Evolutionary conservation across 208 protist genomes (phyloP).

Genomic region (Jaenimonas drosophilae): DNA sequence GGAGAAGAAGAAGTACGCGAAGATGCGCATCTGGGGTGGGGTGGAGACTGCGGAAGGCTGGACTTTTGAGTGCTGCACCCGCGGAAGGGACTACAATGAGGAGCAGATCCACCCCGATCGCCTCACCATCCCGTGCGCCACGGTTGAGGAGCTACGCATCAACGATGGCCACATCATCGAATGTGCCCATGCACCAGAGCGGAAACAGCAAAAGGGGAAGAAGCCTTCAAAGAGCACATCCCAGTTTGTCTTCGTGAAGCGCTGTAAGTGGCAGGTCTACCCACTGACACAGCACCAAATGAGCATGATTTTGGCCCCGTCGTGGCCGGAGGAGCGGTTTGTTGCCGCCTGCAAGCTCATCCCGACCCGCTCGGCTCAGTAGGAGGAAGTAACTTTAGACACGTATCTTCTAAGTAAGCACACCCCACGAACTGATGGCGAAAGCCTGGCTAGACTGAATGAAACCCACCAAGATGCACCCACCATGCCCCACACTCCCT

Average conservation of each 20-base stretch:
- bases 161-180: slow-evolving; percentile 86
- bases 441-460: too few relatives aligned
- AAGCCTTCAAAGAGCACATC: slow-evolving; percentile 4
- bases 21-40: slow-evolving; percentile 68
- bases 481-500: too few relatives aligned
- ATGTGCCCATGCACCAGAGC: slow-evolving; percentile 27
- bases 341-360: slow-evolving; percentile 41
- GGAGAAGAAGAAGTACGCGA: slow-evolving; percentile 47
- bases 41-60: slow-evolving; percentile 21
- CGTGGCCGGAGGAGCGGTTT: slow-evolving; percentile 47
- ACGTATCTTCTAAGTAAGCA: too few relatives aligned
- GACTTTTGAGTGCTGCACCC: slow-evolving; percentile 72
- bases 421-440: too few relatives aligned
- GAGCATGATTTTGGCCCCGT: slow-evolving; percentile 28
- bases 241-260: slow-evolving; percentile 37
- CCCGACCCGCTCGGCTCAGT: too few relatives aligned
- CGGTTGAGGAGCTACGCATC: slow-evolving; percentile 44
- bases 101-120: slow-evolving; percentile 27
- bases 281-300: slow-evolving; percentile 61
- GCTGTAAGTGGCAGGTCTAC: slow-evolving; percentile 61
- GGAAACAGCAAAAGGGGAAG: slow-evolving; percentile 19
- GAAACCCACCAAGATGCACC: too few relatives aligned
- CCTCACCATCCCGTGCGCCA: slow-evolving; percentile 42
- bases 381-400: too few relatives aligned
- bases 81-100: slow-evolving; percentile 25